These are phyloP conservation scores for Stenocarpella maydis DNA, from an alignment of 2,329 filamentous ascomycete genomes.

Conservation along the genomic window DNA sequence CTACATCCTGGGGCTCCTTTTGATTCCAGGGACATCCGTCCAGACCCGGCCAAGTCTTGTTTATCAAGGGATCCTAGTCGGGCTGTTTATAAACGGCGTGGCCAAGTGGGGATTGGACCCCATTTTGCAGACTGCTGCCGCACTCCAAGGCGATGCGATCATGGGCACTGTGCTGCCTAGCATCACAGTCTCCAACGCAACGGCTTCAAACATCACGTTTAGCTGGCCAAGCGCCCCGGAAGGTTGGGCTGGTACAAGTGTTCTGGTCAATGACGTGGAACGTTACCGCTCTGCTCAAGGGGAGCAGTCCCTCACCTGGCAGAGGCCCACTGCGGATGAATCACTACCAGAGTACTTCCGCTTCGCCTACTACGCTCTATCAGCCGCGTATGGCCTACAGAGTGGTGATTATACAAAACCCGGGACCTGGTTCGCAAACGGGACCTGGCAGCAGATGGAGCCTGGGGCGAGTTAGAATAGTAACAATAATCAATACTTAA, in stretches of 20 bases:
- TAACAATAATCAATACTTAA: neutral
- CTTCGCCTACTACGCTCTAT: slow-evolving; percentile 39
- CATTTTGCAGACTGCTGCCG: slow-evolving; percentile 72
- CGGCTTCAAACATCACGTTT: slow-evolving; percentile 62
- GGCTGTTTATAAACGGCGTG: slow-evolving; percentile 80
- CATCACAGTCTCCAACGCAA: slow-evolving; percentile 44
- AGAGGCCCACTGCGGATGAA: slow-evolving; percentile 28
- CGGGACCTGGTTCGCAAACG: slow-evolving; percentile 42
- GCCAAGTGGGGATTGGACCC: slow-evolving; percentile 79
- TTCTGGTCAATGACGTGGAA: slow-evolving; percentile 45
- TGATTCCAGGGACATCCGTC: slow-evolving; percentile 75
- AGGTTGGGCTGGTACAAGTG: slow-evolving; percentile 42
- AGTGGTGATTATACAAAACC: slow-evolving; percentile 40
- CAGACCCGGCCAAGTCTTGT: slow-evolving; percentile 73
- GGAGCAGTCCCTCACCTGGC: slow-evolving; percentile 40
- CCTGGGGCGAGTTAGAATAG: slow-evolving; percentile 22
- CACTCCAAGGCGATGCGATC: slow-evolving; percentile 59
- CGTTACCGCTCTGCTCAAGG: slow-evolving; percentile 36
- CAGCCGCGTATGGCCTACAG: slow-evolving; percentile 38
- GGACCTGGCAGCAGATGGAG: slow-evolving; percentile 40
- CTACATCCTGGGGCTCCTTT: slow-evolving; percentile 75
- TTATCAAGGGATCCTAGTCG: slow-evolving; percentile 77
- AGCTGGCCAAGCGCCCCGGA: slow-evolving; percentile 36
- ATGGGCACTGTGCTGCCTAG: slow-evolving; percentile 56
- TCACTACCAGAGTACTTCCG: slow-evolving; percentile 41